Evolutionary conservation across 805 yeast genomes (phyloP).

Genomic region (Hanseniaspora pseudoguilliermondii): DNA sequence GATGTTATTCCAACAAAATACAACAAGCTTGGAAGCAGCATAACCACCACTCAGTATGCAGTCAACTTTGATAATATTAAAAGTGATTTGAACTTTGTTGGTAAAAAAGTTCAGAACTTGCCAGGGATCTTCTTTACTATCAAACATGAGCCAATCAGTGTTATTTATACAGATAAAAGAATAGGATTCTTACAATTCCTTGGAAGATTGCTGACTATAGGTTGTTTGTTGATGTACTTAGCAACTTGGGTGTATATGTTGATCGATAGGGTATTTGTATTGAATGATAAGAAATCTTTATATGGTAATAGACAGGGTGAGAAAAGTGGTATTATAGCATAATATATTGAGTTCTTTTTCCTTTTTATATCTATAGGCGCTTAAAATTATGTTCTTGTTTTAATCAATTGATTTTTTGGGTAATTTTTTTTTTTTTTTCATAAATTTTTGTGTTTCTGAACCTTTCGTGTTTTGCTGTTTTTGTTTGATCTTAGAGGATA

Average conservation of each 20-base stretch:
- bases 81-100: slow-evolving; percentile 12
- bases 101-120: slow-evolving; percentile 21
- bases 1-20: slow-evolving; percentile 77
- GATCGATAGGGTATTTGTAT: slow-evolving; percentile 41
- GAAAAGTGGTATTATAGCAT: slow-evolving; percentile 16
- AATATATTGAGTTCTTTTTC: too few relatives aligned
- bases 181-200: slow-evolving; percentile 67
- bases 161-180: slow-evolving; percentile 57
- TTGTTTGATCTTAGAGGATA: background rate
- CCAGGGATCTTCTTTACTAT: slow-evolving; percentile 80
- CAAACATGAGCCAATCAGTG: slow-evolving; percentile 76
- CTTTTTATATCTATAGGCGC: background rate
- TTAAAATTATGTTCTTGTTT: background rate
- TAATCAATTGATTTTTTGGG: background rate
- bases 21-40: slow-evolving; percentile 51
- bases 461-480: background rate
- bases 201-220: slow-evolving; percentile 62
- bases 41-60: slow-evolving; percentile 82
- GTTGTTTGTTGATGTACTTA: slow-evolving; percentile 66
- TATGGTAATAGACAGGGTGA: slow-evolving; percentile 43
- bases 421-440: background rate
- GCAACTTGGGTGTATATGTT: slow-evolving; percentile 53
- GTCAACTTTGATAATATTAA: slow-evolving; percentile 39
- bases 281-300: slow-evolving; percentile 18
- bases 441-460: background rate